Conservation (phyloP, 306 rosid species). For the Trifolium fragiferum region DNA sequence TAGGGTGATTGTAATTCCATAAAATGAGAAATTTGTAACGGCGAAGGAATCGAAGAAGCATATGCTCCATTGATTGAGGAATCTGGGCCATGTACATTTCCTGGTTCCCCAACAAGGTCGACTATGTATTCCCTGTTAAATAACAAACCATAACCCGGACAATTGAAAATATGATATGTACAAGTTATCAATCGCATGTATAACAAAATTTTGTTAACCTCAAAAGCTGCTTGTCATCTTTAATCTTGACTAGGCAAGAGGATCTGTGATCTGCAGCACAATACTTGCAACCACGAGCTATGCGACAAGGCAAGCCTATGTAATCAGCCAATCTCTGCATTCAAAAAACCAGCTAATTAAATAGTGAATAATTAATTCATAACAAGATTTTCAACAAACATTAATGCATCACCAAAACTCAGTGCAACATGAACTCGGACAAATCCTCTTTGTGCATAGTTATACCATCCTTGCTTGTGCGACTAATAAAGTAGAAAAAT, state of each 20-base stretch:
- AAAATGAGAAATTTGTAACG: constrained; percentile 78
- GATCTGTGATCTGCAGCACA: constrained; percentile 94
- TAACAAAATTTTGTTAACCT: constrained; percentile 53
- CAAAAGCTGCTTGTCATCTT: constrained; percentile 64
- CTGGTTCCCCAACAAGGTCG: constrained; percentile 97
- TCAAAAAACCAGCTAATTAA: constrained; percentile 23
- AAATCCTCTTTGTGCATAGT: constrained; percentile 5
- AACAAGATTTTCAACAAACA: constrained; percentile 23
- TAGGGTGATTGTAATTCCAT: constrained; percentile 72
- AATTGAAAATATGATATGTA: neutral
- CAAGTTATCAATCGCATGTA: constrained; percentile 6
- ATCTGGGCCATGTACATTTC: constrained; percentile 89
- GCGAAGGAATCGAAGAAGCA: constrained; percentile 79
- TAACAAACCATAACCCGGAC: constrained; percentile 14
- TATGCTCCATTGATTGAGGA: constrained; percentile 92
- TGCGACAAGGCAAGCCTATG: constrained; percentile 97
- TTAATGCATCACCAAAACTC: constrained; percentile 16
- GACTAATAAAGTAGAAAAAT: neutral
- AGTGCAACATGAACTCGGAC: constrained; percentile 6
- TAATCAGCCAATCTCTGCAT: constrained; percentile 94
- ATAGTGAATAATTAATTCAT: neutral
- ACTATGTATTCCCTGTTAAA: constrained; percentile 90
- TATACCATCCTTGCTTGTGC: neutral
- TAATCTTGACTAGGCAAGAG: constrained; percentile 89
- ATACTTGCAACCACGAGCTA: constrained; percentile 94